Conservation (phyloP, 352 stramenopile species). For the Phytophthora agathidicida region DNA sequence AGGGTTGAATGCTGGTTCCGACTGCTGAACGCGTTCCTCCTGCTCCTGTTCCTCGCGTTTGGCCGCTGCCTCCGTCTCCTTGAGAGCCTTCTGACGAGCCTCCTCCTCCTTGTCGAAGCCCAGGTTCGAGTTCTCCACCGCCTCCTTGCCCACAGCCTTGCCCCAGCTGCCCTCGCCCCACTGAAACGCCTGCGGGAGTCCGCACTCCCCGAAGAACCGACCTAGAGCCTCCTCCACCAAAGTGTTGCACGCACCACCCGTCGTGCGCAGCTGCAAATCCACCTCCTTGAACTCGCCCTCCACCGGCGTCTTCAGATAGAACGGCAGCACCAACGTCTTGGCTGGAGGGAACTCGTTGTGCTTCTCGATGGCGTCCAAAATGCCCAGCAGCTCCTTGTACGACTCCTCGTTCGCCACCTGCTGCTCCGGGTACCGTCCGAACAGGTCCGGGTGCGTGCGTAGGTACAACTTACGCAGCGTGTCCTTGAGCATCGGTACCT, state of each 20-base stretch:
- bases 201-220: constrained; percentile 73
- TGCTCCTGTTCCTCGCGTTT: constrained; percentile 44
- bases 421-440: constrained; percentile 73
- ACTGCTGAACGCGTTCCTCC: too few relatives aligned
- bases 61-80: constrained; percentile 41
- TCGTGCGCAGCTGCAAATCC: constrained; percentile 66
- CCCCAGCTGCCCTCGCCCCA: constrained; percentile 82
- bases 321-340: constrained; percentile 71
- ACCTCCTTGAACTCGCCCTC: constrained; percentile 77
- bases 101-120: constrained; percentile 65
- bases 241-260: constrained; percentile 77
- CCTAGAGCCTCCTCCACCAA: constrained; percentile 77
- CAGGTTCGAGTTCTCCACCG: constrained; percentile 70
- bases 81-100: constrained; percentile 44
- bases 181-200: constrained; percentile 63
- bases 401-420: constrained; percentile 70
- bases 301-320: constrained; percentile 74
- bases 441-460: constrained; percentile 80
- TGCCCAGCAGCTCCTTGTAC: constrained; percentile 85
- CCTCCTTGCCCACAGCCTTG: constrained; percentile 62
- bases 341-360: constrained; percentile 78
- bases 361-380: constrained; percentile 81
- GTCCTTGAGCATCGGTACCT: constrained; percentile 75
- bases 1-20: constrained; percentile 59
- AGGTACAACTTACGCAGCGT: constrained; percentile 85